Evolutionary conservation across 352 stramenopile species (phyloP).

Genomic region (Albugo candida): DNA sequence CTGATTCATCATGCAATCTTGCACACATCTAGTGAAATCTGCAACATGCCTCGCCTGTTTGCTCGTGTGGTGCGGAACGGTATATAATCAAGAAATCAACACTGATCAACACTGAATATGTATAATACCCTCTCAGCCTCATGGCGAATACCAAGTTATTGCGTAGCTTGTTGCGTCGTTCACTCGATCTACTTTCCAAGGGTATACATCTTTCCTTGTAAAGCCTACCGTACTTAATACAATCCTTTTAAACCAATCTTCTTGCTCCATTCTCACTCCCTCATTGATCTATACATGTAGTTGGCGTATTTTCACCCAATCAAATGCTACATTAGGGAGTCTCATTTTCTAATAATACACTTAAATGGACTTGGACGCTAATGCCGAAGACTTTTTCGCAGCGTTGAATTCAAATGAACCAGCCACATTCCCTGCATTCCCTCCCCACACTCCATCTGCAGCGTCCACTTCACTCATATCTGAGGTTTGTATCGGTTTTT

Average conservation of each 20-base stretch:
- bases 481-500: slow-evolving; percentile 8
- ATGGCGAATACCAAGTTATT: slow-evolving; percentile 70
- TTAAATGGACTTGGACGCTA: slow-evolving; percentile 51
- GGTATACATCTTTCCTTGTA: slow-evolving; percentile 11
- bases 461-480: not conserved
- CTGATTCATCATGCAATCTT: too few relatives aligned
- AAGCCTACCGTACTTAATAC: slow-evolving; percentile 4
- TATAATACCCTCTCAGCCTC: slow-evolving; percentile 69
- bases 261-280: too few relatives aligned
- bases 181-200: slow-evolving; percentile 10
- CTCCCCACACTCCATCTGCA: slow-evolving; percentile 12
- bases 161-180: slow-evolving; percentile 12
- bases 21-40: too few relatives aligned
- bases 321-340: too few relatives aligned
- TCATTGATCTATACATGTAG: too few relatives aligned
- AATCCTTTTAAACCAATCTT: too few relatives aligned
- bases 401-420: slow-evolving; percentile 42
- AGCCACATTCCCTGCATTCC: slow-evolving; percentile 36
- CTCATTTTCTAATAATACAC: not conserved
- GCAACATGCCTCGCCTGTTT: too few relatives aligned
- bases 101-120: too few relatives aligned
- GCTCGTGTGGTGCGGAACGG: too few relatives aligned
- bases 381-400: slow-evolving; percentile 67
- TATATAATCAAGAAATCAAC: too few relatives aligned
- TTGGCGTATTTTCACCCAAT: too few relatives aligned